phyloP scores from a whole-genome alignment of 176 grass and related monocot genomes.

The Chrysopogon serrulatus region DNA sequence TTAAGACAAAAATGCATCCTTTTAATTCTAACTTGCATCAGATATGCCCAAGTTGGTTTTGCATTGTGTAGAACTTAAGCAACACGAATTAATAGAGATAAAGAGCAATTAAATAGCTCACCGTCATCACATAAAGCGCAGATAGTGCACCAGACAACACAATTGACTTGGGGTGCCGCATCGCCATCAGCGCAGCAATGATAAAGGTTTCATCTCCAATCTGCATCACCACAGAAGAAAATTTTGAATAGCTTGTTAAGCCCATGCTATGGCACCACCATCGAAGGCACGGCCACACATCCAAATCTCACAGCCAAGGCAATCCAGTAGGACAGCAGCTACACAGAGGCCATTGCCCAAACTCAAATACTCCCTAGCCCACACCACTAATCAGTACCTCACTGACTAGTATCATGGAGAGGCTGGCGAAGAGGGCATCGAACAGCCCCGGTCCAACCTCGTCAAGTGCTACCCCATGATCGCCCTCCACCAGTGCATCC shows the following conservation, averaged over 20 bases:
- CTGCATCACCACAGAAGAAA: slow-evolving; percentile 23
- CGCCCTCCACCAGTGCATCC: slow-evolving; percentile 25
- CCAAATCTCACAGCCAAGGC: background rate
- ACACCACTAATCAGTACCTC: slow-evolving; percentile 46
- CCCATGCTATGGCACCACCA: background rate
- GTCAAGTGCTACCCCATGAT: slow-evolving; percentile 47
- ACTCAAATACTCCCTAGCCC: background rate
- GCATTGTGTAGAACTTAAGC: background rate
- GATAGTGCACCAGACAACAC: slow-evolving; percentile 72
- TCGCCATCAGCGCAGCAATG: slow-evolving; percentile 87
- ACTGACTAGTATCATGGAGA: slow-evolving; percentile 83
- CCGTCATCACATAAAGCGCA: slow-evolving; percentile 71
- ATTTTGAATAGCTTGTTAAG: background rate
- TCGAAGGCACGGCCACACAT: background rate
- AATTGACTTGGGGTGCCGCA: slow-evolving; percentile 73
- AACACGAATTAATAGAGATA: background rate
- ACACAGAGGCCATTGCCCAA: background rate
- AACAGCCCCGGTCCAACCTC: slow-evolving; percentile 66
- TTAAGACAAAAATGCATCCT: background rate
- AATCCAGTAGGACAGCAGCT: background rate
- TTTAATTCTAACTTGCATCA: background rate
- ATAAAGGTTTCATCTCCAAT: slow-evolving; percentile 95
- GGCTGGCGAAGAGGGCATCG: slow-evolving; percentile 76
- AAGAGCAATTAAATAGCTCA: slow-evolving; percentile 36
- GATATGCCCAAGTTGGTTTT: background rate